These are phyloP conservation scores for Sporothrix brunneoviolacea DNA, from an alignment of 2,329 filamentous ascomycete genomes.

Conservation along the genomic window DNA sequence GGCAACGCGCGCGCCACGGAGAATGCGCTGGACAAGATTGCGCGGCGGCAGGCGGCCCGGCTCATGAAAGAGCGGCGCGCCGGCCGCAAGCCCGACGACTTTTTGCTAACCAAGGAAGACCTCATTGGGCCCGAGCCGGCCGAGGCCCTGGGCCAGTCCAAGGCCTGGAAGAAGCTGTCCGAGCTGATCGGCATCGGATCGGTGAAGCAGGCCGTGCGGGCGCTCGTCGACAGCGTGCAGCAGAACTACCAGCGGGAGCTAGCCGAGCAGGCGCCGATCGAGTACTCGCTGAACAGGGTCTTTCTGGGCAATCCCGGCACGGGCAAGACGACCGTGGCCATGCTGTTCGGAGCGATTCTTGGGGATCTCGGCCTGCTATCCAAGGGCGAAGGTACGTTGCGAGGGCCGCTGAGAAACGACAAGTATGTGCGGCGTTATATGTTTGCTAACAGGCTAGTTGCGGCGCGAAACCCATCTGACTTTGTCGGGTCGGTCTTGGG, in stretches of 20 bases:
- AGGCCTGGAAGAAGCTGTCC: slow-evolving; percentile 53
- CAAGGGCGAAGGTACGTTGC: slow-evolving; percentile 54
- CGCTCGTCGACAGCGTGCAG: slow-evolving; percentile 54
- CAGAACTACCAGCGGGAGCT: slow-evolving; percentile 63
- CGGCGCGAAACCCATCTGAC: slow-evolving; percentile 66
- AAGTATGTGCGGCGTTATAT: too few species aligned
- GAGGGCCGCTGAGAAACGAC: too few species aligned
- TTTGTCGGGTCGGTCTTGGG: slow-evolving; percentile 61
- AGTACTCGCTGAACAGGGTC: slow-evolving; percentile 60
- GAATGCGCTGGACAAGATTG: slow-evolving; percentile 49
- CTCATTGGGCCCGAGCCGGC: slow-evolving; percentile 64
- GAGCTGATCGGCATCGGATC: slow-evolving; percentile 49
- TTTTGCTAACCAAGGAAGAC: slow-evolving; percentile 58
- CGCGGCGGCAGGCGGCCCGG: slow-evolving; percentile 51
- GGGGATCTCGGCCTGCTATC: slow-evolving; percentile 60
- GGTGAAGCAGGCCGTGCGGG: slow-evolving; percentile 56
- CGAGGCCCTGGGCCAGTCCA: slow-evolving; percentile 41
- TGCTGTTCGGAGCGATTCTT: slow-evolving; percentile 63
- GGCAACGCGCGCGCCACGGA: slow-evolving; percentile 66
- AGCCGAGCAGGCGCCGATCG: slow-evolving; percentile 48
- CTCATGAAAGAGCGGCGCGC: slow-evolving; percentile 39
- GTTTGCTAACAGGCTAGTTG: slow-evolving; percentile 36
- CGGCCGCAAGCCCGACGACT: slow-evolving; percentile 43
- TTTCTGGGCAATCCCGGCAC: slow-evolving; percentile 69
- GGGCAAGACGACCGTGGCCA: slow-evolving; percentile 70